Evolutionary conservation across 805 yeast species (phyloP), one percentile per base, ranked within the genome.

Genomic region (Barnettozyma botsteinii): DNA sequence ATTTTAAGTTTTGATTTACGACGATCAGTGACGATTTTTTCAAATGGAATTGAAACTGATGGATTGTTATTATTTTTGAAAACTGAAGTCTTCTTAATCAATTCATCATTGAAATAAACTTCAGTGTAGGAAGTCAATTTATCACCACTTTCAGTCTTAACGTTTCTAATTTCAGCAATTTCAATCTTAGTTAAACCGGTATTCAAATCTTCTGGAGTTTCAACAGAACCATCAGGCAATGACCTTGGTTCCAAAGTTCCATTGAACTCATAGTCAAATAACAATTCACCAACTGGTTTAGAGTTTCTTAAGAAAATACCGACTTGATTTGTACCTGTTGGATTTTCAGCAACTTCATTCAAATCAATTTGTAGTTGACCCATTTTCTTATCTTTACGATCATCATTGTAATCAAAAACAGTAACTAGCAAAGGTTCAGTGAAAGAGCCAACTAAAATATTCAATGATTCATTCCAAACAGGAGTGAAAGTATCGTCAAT

Each of bases 171-270:
- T 50, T 78, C 84, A 23, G 67, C 56, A 35, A 85, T 62, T 44
- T 79, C 82, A 50, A 91, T 65, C 53, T 79, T 72, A 17, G 82
- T 77, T 52, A 94, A 80, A 72, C 99, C 99, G 13, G 97, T 87
- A 64, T 91, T 91, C 59, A 86, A 75, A 49, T 87, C 96, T 33
- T 96, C 96, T 33, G 94, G 85, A 35, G 94, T 87, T 49, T 79
- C 81, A 39, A 74, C 69, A 3, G 89, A 81, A 37, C 96, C 96
- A 61, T 87, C 96, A 4, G 85, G 75, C 65, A 50, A 69, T 61
- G 42, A 77, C 69, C 63, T 76, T 69, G 65, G 57, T 43, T 65
- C 66, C 45, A 87, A 64, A 12, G 93, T 81, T 30, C 95, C 93
- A 71, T 79, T 79, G 66, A 73, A 85, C 47, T 77, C 77, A 51